Base-by-base conservation (phyloP, 192 early-diverging fungal species). In the Entomortierella beljakovae region DNA sequence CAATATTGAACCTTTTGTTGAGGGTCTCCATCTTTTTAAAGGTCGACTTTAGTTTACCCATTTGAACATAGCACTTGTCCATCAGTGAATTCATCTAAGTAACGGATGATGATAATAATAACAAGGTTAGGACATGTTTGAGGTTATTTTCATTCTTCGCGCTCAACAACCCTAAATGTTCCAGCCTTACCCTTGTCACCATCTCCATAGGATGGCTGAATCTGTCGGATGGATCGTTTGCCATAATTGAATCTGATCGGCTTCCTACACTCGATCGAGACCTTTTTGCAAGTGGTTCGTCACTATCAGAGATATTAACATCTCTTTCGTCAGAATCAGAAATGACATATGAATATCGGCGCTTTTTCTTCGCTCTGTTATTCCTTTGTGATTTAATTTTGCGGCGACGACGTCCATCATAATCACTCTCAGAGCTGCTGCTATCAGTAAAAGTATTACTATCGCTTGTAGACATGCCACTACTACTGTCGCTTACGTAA, bases 291-390 rank as follows among this genome's bases (percentile, higher is more conserved):
- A 69, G 28, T n/a, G 67, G 67, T 9, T 52, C 40, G 22, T 74
- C 71, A 43, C 63, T 65, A 4, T 59, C 20, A 1, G 32, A 29
- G 2, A 37, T 49, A 26, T 50, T 61, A 15, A 13, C 57, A 6
- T 66, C 61, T 43, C 63, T 66, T 22, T 55, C 63, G 0, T 46
- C 49, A 25, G 32, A 23, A 9, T 66, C 71, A 6, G 71, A 61
- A 2, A 62, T 59, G 6, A 20, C 43, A 50, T 53, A 68, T 15
- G 56, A 11, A 9, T 56, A 56, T 3, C 43, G 65, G 8, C 42
- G 20, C 9, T 52, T 22, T n/a, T 55, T 54, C 16, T 38, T 38
- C 28, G 7, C 3, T 32, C 52, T 26, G 18, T 8, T n/a, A 16
- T 18, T 60, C 34, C 35, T 57, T n/a, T 33, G 15, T 18, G 46